These are phyloP conservation scores for Physcia stellaris DNA, from an alignment of 495 filamentous ascomycete species.

Conservation along the genomic window DNA sequence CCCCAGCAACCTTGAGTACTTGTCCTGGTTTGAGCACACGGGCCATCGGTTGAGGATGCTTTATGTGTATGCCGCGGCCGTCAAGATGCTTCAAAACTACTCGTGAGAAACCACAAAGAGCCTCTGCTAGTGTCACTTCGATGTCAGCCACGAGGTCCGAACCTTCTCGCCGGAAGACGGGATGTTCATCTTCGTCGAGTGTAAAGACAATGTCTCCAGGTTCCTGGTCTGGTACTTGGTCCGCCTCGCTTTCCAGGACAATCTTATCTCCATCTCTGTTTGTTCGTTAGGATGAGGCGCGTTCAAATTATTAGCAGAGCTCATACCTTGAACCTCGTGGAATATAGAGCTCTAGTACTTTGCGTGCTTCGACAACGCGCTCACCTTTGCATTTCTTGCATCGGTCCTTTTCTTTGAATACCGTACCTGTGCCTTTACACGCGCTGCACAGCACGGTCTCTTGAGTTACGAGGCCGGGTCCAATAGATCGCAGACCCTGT, in stretches of 20 bases:
- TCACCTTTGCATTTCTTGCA: slow-evolving; percentile 98
- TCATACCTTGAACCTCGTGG: slow-evolving; percentile 63
- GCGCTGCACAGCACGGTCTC: slow-evolving; percentile 57
- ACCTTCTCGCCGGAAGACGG: slow-evolving; percentile 65
- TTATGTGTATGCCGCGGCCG: slow-evolving; percentile 74
- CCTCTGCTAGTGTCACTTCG: slow-evolving; percentile 67
- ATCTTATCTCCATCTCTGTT: slow-evolving; percentile 71
- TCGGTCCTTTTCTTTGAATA: slow-evolving; percentile 86
- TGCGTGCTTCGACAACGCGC: slow-evolving; percentile 66
- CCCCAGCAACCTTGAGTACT: slow-evolving; percentile 67
- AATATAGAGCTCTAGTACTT: slow-evolving; percentile 92
- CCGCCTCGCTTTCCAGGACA: slow-evolving; percentile 83
- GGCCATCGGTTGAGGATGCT: slow-evolving; percentile 52
- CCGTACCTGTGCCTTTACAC: slow-evolving; percentile 68
- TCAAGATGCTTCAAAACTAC: slow-evolving; percentile 89
- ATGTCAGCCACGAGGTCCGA: slow-evolving; percentile 71
- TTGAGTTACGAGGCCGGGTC: slow-evolving; percentile 68
- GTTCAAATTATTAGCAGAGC: neutral
- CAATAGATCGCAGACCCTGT: slow-evolving; percentile 60
- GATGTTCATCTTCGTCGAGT: slow-evolving; percentile 68
- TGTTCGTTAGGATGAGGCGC: slow-evolving; percentile 11
- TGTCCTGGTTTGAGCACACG: slow-evolving; percentile 68
- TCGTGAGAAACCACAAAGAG: slow-evolving; percentile 76
- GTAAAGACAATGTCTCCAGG: slow-evolving; percentile 90
- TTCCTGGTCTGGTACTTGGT: slow-evolving; percentile 80